phyloP scores from a whole-genome alignment of 345 rosid genomes.

The Brassica rapa region DNA sequence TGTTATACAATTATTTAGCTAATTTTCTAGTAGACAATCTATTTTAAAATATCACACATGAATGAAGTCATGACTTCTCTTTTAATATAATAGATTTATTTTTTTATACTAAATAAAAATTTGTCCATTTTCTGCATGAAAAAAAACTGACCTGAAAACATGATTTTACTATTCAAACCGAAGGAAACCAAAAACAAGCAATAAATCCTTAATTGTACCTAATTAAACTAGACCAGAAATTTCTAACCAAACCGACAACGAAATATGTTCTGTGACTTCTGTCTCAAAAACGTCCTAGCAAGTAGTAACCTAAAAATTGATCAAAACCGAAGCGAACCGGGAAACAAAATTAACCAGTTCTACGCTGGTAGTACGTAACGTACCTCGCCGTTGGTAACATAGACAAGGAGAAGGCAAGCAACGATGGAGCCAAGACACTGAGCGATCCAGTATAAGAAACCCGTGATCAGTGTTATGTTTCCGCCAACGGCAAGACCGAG shows the following conservation, averaged over 20 bases:
- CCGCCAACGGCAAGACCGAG: constrained; percentile 85
- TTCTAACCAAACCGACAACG: neutral
- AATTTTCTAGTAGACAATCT: too few relatives aligned
- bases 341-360: neutral
- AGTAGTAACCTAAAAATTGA: neutral
- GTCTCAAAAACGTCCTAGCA: neutral
- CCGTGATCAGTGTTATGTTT: constrained; percentile 71
- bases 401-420: constrained; percentile 78
- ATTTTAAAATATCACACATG: too few relatives aligned
- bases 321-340: neutral
- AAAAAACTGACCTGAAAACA: neutral
- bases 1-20: too few relatives aligned
- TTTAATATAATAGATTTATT: too few relatives aligned
- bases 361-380: constrained; percentile 7
- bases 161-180: neutral
- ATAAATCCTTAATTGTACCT: neutral
- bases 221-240: neutral
- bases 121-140: neutral
- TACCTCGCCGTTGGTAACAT: constrained; percentile 63
- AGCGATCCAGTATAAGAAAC: constrained; percentile 85
- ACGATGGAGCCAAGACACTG: constrained; percentile 82
- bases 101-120: too few relatives aligned
- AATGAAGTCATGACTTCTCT: too few relatives aligned
- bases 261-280: neutral
- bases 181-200: neutral